Conservation (phyloP, 83 land plant species). For the Diphasiastrum complanatum region DNA sequence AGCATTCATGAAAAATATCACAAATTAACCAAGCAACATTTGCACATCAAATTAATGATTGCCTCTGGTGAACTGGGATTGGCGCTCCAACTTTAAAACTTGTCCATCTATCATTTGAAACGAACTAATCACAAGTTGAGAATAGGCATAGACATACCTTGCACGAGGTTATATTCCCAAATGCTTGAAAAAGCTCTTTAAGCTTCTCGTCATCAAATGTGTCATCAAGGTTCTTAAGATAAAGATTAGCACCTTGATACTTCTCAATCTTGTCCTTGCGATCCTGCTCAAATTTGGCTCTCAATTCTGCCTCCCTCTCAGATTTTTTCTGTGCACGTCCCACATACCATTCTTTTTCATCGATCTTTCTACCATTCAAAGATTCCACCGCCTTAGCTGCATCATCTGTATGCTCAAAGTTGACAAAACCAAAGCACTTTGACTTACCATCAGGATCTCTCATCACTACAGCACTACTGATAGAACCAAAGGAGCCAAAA, state of each 20-base stretch:
- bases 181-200: conserved; percentile 2
- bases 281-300: conserved; percentile 17
- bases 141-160: background rate
- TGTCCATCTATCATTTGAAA: background rate
- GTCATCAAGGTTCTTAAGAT: conserved; percentile 21
- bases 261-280: conserved; percentile 14
- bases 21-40: too few relatives aligned
- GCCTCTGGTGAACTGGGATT: background rate
- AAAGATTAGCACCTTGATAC: conserved; percentile 21
- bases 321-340: conserved; percentile 23
- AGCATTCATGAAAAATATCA: too few relatives aligned
- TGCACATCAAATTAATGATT: background rate
- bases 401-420: conserved; percentile 14
- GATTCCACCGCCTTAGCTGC: conserved; percentile 26
- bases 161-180: conserved; percentile 15
- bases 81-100: background rate
- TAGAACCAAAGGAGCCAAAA: too few relatives aligned
- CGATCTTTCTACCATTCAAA: too few relatives aligned
- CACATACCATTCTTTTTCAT: conserved; percentile 26
- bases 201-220: conserved; percentile 10
- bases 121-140: background rate
- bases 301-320: conserved; percentile 24
- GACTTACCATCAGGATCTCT: conserved; percentile 23
- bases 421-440: conserved; percentile 22
- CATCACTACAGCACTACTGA: too few relatives aligned